Evolutionary conservation across 2,329 filamentous ascomycete genomes (phyloP).

Genomic region (Talaromyces sp.): DNA sequence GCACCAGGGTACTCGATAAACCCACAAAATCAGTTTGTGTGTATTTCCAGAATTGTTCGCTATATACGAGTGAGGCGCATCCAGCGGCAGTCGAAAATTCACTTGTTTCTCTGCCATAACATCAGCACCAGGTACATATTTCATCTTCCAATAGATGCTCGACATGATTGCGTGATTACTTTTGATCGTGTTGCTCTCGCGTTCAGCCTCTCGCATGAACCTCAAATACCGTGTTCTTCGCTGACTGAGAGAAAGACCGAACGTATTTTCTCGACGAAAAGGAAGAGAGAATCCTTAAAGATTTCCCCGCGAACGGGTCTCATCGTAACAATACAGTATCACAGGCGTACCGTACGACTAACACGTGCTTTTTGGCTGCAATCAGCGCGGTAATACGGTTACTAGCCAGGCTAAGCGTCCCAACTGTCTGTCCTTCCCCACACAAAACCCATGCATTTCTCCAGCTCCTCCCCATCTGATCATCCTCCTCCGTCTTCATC

Average conservation of each 20-base stretch:
- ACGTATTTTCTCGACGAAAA: neutral
- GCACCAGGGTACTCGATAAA: neutral
- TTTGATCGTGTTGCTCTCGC: neutral
- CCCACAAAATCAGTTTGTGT: neutral
- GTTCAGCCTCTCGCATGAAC: neutral
- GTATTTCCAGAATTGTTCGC: neutral
- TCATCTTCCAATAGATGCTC: neutral
- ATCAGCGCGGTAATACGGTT: neutral
- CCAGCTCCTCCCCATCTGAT: neutral
- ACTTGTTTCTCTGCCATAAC: neutral
- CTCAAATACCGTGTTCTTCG: neutral
- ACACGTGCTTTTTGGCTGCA: neutral
- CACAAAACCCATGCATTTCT: slow-evolving; percentile 7
- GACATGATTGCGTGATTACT: neutral
- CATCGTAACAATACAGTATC: neutral
- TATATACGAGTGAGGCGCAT: slow-evolving; percentile 8
- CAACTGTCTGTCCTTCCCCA: slow-evolving; percentile 5
- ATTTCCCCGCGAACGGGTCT: slow-evolving; percentile 7
- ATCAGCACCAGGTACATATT: neutral
- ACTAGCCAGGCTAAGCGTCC: slow-evolving; percentile 1
- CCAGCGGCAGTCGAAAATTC: slow-evolving; percentile 14
- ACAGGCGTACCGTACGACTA: neutral
- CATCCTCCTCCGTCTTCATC: neutral
- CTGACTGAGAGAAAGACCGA: neutral
- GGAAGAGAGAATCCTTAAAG: neutral